phyloP scores from a whole-genome alignment of 768 basidiomycete species.

The Butyriboletus loyo region DNA sequence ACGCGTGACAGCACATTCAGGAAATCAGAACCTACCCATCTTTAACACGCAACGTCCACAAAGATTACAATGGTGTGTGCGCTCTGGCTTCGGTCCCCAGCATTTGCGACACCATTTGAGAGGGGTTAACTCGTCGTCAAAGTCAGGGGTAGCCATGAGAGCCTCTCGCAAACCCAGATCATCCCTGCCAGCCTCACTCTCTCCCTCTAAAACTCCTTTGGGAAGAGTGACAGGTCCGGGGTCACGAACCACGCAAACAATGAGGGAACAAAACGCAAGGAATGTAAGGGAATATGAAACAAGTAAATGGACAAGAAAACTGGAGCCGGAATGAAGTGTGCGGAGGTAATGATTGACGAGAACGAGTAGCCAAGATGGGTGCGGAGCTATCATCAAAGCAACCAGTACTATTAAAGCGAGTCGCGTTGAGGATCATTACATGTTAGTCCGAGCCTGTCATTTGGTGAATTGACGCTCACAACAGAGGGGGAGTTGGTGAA shows the following conservation, averaged over 20 bases:
- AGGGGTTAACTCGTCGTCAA: slow-evolving; percentile 55
- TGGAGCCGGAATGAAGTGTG: slow-evolving; percentile 44
- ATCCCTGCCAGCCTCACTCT: slow-evolving; percentile 32
- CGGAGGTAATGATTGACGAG: slow-evolving; percentile 66
- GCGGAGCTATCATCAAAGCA: slow-evolving; percentile 62
- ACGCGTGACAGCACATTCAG: neutral
- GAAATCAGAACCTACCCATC: slow-evolving; percentile 56
- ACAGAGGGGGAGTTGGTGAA: slow-evolving; percentile 55
- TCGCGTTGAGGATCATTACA: slow-evolving; percentile 4
- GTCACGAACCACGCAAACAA: slow-evolving; percentile 68
- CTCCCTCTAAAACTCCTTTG: slow-evolving; percentile 23
- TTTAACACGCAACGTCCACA: slow-evolving; percentile 81
- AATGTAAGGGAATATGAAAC: slow-evolving; percentile 65
- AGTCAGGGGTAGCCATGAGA: slow-evolving; percentile 46
- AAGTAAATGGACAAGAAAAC: slow-evolving; percentile 54
- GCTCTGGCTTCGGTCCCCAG: slow-evolving; percentile 75
- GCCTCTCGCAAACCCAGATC: slow-evolving; percentile 58
- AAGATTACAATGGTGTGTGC: slow-evolving; percentile 72
- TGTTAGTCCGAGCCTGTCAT: neutral
- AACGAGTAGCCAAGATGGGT: slow-evolving; percentile 68
- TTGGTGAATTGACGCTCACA: slow-evolving; percentile 35
- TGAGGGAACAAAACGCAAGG: slow-evolving; percentile 67
- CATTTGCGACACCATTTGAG: slow-evolving; percentile 78
- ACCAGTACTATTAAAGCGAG: slow-evolving; percentile 40
- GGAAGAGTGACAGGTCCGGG: slow-evolving; percentile 56